phyloP scores from a whole-genome alignment of 768 basidiomycete genomes.

The Roridomyces roridus region DNA sequence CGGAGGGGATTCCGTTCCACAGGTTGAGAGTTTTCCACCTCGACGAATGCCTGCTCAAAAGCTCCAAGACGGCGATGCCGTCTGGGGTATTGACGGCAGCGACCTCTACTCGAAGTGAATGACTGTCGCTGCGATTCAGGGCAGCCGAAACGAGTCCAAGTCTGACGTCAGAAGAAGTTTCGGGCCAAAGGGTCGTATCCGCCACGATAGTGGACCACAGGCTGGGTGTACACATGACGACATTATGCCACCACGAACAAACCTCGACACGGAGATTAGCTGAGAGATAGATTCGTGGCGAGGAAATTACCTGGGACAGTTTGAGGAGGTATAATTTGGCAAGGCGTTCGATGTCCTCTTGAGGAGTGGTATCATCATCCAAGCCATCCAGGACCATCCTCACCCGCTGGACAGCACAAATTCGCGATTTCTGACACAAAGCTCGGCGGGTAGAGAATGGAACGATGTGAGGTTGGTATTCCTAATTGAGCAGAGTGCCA shows the following conservation, averaged over 20 bases:
- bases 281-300: no score
- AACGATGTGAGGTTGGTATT: no score
- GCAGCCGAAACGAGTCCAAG: not conserved
- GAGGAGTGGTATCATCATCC: no score
- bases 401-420: not conserved
- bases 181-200: not conserved
- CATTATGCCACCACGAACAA: not conserved
- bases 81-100: not conserved
- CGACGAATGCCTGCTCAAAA: not conserved
- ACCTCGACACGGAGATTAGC: not conserved
- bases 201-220: constrained; percentile 1
- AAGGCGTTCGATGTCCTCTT: no score
- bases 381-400: no score
- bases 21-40: not conserved
- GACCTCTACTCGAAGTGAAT: not conserved
- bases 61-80: not conserved
- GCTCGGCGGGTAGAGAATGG: no score
- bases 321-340: no score
- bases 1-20: not conserved
- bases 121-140: not conserved
- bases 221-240: not conserved
- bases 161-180: not conserved
- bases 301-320: no score
- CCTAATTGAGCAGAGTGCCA: no score
- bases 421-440: no score